Conservation (phyloP, 257 asterid species). For the Fraxinus anomala region DNA sequence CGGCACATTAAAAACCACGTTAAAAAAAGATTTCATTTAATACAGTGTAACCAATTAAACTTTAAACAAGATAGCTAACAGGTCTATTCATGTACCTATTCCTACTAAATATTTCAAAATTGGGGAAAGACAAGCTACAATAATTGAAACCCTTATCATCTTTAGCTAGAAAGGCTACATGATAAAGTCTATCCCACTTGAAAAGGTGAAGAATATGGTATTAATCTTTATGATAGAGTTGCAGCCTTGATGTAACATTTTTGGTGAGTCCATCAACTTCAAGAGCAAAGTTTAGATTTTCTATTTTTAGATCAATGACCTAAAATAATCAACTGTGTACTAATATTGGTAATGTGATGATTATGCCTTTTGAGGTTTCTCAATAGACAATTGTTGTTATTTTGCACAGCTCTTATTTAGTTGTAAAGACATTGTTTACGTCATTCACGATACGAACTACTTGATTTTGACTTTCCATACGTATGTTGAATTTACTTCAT, state of each 20-base stretch:
- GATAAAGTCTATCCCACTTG: slow-evolving; percentile 2
- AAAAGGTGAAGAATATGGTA: slow-evolving; percentile 2
- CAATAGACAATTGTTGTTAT: background rate
- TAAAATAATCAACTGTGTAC: background rate
- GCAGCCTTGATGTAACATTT: background rate
- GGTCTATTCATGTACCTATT: background rate
- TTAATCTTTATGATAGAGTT: background rate
- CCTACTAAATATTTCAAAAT: background rate
- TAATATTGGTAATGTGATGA: background rate
- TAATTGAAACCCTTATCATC: background rate
- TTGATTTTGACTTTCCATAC: background rate
- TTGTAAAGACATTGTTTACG: background rate
- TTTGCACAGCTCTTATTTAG: background rate
- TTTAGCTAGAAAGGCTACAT: background rate
- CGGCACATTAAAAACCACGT: background rate
- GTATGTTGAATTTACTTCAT: background rate
- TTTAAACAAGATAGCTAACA: background rate
- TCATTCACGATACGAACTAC: too few relatives aligned
- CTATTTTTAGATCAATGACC: background rate
- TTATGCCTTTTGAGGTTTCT: background rate
- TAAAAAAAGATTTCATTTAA: too few relatives aligned
- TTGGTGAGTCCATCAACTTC: background rate
- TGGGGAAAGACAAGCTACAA: background rate
- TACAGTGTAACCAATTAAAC: background rate
- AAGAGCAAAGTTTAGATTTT: background rate